Conservation (phyloP, 2,329 filamentous ascomycete species). For the Fusarium sp. region DNA sequence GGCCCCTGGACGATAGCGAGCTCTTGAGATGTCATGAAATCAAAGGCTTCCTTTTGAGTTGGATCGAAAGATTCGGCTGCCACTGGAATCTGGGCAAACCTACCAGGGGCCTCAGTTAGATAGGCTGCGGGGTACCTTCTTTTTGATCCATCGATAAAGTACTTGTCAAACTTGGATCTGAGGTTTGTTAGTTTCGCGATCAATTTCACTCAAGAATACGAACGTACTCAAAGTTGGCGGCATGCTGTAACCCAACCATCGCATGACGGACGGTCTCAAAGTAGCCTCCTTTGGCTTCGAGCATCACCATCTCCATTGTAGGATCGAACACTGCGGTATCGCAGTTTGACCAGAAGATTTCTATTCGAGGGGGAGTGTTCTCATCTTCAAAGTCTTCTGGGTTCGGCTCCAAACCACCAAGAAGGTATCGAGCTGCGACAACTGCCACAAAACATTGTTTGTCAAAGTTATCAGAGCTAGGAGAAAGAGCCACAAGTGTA, state of each 20-base stretch:
- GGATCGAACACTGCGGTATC: conserved; percentile 77
- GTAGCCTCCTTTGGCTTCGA: conserved; percentile 80
- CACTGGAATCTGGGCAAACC: conserved; percentile 1
- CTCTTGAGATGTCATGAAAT: conserved; percentile 77
- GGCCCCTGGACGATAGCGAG: conserved; percentile 87
- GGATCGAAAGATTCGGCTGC: conserved; percentile 66
- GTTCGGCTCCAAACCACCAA: conserved; percentile 70
- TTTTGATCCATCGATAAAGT: conserved; percentile 66
- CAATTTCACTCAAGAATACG: conserved; percentile 19
- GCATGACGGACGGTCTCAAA: conserved; percentile 83
- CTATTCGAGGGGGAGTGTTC: conserved; percentile 73
- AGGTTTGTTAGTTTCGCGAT: conserved; percentile 4
- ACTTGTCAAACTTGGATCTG: conserved; percentile 72
- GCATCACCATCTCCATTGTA: conserved; percentile 78
- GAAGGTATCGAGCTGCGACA: conserved; percentile 77
- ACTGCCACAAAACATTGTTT: conserved; percentile 76
- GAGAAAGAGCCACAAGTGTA: conserved; percentile 66
- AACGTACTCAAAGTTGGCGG: conserved; percentile 65
- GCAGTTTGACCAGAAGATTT: conserved; percentile 76
- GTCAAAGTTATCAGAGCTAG: conserved; percentile 71
- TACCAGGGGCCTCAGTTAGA: conserved; percentile 34
- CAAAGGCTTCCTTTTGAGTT: conserved; percentile 78
- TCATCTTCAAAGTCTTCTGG: conserved; percentile 36
- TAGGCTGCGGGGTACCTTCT: conserved; percentile 51
- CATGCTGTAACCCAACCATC: conserved; percentile 78